These are phyloP conservation scores for Saccharomycopsis synnaedendra DNA, from an alignment of 805 yeast species.

Conservation along the genomic window DNA sequence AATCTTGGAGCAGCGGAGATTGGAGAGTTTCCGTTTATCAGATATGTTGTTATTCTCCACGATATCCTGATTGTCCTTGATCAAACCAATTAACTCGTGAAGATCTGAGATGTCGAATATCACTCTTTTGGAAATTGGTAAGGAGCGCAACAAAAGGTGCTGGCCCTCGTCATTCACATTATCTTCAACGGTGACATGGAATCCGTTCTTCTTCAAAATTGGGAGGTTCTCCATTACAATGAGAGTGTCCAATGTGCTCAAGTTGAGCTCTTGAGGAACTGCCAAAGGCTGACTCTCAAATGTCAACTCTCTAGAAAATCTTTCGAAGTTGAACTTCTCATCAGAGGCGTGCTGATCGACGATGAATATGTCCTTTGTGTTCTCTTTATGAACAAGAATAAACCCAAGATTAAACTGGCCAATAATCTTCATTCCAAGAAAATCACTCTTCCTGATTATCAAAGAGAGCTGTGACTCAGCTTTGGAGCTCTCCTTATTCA, in stretches of 20 bases:
- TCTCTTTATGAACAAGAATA: constrained; percentile 55
- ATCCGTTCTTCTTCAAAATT: constrained; percentile 68
- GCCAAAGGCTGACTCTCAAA: constrained; percentile 68
- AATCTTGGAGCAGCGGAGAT: constrained; percentile 61
- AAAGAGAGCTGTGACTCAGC: constrained; percentile 51
- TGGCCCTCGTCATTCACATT: constrained; percentile 11
- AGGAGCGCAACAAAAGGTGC: constrained; percentile 43
- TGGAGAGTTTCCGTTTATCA: constrained; percentile 6
- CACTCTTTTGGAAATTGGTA: constrained; percentile 66
- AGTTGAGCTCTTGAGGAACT: constrained; percentile 40
- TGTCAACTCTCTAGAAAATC: constrained; percentile 39
- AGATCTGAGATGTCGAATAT: constrained; percentile 51
- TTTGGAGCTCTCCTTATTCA: constrained; percentile 9
- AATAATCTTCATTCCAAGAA: constrained; percentile 59
- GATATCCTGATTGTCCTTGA: constrained; percentile 42
- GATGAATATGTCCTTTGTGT: constrained; percentile 56
- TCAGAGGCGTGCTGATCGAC: constrained; percentile 98
- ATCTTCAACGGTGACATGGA: constrained; percentile 39
- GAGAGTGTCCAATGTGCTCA: constrained; percentile 72
- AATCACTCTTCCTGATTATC: constrained; percentile 62
- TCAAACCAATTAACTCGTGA: constrained; percentile 60
- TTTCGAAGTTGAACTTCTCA: constrained; percentile 87
- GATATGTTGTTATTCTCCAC: constrained; percentile 13
- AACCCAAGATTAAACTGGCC: constrained; percentile 97
- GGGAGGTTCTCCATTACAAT: constrained; percentile 48